Evolutionary conservation across 352 stramenopile genomes (phyloP).

Genomic region (Globisporangium spiculum): DNA sequence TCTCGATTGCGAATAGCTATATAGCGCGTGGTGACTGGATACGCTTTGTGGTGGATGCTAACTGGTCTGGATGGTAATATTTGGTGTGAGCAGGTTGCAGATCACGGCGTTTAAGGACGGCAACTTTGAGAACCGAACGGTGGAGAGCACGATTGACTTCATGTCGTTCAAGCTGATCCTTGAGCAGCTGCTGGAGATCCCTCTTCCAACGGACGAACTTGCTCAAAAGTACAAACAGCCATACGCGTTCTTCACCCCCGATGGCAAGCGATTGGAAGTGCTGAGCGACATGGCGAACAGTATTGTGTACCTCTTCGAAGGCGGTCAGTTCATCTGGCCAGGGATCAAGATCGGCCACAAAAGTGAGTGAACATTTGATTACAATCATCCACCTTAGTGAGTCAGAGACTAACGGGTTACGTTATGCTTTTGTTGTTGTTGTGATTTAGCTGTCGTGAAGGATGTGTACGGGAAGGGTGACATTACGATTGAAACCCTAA

Average conservation of each 20-base stretch:
- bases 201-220: constrained; percentile 21
- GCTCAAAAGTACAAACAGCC: constrained; percentile 64
- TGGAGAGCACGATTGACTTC: constrained; percentile 40
- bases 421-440: neutral
- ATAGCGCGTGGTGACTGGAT: neutral
- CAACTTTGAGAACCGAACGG: constrained; percentile 22
- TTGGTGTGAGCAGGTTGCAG: constrained; percentile 26
- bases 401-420: neutral
- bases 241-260: constrained; percentile 57
- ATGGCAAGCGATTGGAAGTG: constrained; percentile 44
- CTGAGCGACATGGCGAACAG: constrained; percentile 39
- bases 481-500: constrained; percentile 54
- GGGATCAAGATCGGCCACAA: constrained; percentile 64
- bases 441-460: constrained; percentile 33
- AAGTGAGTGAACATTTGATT: constrained; percentile 24
- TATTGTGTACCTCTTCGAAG: constrained; percentile 75
- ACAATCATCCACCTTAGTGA: neutral
- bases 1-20: neutral
- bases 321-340: constrained; percentile 75
- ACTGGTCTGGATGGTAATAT: constrained; percentile 4
- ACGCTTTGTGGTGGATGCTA: neutral
- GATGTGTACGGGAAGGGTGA: constrained; percentile 43
- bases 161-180: constrained; percentile 31
- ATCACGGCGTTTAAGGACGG: constrained; percentile 64
- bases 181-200: constrained; percentile 42